Evolutionary conservation across 2,329 filamentous ascomycete genomes (phyloP).

Genomic region (Colletotrichum nymphaeae): DNA sequence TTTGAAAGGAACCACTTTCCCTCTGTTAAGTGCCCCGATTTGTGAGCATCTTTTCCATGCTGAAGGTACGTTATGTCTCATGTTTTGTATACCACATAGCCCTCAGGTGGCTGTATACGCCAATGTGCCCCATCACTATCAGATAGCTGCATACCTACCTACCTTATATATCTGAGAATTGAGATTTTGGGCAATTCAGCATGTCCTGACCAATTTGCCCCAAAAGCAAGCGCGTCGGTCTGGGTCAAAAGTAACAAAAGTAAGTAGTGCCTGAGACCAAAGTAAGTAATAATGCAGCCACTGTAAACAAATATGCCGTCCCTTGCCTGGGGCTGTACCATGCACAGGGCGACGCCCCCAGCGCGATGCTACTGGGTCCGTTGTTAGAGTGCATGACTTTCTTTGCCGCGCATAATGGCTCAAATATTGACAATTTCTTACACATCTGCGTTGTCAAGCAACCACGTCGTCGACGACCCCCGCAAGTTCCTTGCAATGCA

Average conservation of each 20-base stretch:
- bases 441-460: not conserved
- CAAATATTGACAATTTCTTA: conserved; percentile 1
- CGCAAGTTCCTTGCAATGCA: not conserved
- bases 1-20: not conserved
- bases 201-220: not conserved
- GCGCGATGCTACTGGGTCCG: not conserved
- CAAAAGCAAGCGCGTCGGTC: not conserved
- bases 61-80: too few species aligned
- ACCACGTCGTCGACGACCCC: not conserved
- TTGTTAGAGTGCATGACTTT: not conserved
- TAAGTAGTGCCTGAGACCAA: not conserved
- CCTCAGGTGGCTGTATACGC: not conserved
- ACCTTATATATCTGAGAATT: not conserved
- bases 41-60: too few species aligned
- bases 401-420: not conserved
- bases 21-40: too few species aligned
- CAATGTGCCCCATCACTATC: not conserved
- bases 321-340: not conserved
- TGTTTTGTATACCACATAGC: too few species aligned
- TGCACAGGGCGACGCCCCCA: not conserved
- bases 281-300: not conserved
- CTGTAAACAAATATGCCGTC: not conserved
- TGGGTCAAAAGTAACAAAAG: not conserved
- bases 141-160: not conserved
- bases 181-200: not conserved